Base-by-base conservation (phyloP, 139 green algal species). In the Haematococcus lacustris region DNA sequence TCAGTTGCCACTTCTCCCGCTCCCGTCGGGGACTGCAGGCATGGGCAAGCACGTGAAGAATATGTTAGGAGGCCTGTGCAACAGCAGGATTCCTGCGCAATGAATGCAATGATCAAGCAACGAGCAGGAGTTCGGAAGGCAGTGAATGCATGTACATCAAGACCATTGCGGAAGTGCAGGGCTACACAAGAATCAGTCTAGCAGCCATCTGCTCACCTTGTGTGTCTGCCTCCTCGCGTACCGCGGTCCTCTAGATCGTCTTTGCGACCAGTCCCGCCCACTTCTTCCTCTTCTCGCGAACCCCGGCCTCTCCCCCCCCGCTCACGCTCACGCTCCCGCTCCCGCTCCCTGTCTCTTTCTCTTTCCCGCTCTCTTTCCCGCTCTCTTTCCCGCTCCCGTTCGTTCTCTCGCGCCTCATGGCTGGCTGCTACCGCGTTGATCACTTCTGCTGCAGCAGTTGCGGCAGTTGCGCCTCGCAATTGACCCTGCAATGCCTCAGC, bases 401-500 rank as follows among this genome's bases (percentile, higher is more conserved):
- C 38, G 26, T 25, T n/a, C 69, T 39, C 4, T 32, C 17, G 35
- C 30, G 13, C 37, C 69, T 7, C 1, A 47, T 47, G 25, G 47
- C 30, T 5, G 9, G 41, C 37, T 47, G 25, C 26, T 26, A 32
- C 64, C n/a, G 35, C 33, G 17, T 25, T 32, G 21, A 7, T 26
- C 21, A 17, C n/a, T 4, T 26, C 21, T n/a, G 53, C 53, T 4
- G 17, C 53, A 30, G 17, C 53, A 13, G 23, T 26, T 30, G 59
- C n/a, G 57, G 68, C 32, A 68, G 59, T 43, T 67, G 61, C 26
- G 74, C 68, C 62, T 75, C 34, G 4, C 73, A 62, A 47, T 75
- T 47, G 68, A 34, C 62, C 72, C 77, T 76, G 73, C 70, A 75
- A 59, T 40, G 74, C 71, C 71, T 76, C 74, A 0, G 38, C 66